Evolutionary conservation across 1,139 yeast genomes (phyloP), one percentile per base, ranked within the genome.

Genomic region (Geotrichum cucujoidarum): DNA sequence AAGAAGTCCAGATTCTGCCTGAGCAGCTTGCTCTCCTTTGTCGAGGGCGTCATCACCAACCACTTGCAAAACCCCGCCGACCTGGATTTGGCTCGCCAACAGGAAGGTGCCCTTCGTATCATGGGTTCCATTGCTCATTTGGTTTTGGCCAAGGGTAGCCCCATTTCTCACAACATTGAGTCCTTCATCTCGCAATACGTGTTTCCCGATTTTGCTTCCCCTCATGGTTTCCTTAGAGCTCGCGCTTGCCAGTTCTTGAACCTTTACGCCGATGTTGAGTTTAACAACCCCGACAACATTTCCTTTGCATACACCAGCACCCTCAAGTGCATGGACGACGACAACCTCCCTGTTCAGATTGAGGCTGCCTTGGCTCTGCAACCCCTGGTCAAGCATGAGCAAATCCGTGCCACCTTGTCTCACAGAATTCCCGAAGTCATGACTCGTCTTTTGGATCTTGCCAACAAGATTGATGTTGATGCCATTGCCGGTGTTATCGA

Each of bases 401-500:
- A 76, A 43, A 86, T 90, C 60, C 78, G 79, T 59, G 81, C 78
- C 42, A 81, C 85, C 1, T 68, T 92, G 38, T 75, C 87, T 1
- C 64, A 75, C 4, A 78, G 82, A 37, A 83, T 92, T 47, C 77
- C 92, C 27, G 86, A 86, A 36, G 81, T 90, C 2, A 87, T 92
- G 89, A 86, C 88, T 49, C 81, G 78, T 56, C 70, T 92, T 51
- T 71, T 92, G 57, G 78, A 77, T 22, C 69, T 92, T 43, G 83
- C 95, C 7, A 84, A 86, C 62, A 83, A 83, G 54, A 79, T 90
- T 54, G 98, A 92, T 59, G 81, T 83, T 53, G 98, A 92, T 63
- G 78, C 92, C 1, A 76, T 90, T 34, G 80, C 95, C 16, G 85
- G 84, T 31, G 96, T 90, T 14, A 88, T 92, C 85, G 97, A 92